phyloP scores from a whole-genome alignment of 2,329 filamentous ascomycete species.

The Orbilia ellipsospora region DNA sequence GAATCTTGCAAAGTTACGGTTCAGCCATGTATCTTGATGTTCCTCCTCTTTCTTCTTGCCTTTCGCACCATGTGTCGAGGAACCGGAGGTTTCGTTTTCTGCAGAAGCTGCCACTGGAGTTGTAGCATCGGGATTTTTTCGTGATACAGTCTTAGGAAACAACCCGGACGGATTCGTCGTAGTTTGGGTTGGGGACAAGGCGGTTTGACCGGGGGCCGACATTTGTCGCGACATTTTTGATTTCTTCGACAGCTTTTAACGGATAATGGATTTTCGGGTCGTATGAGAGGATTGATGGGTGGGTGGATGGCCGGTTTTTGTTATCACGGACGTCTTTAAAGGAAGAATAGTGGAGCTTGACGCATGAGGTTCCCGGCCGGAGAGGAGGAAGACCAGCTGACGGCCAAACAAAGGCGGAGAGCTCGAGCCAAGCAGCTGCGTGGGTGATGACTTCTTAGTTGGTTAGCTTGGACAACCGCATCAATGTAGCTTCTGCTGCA shows the following conservation, averaged over 20 bases:
- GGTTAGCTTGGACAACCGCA: slow-evolving; percentile 11
- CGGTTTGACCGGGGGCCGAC: slow-evolving; percentile 18
- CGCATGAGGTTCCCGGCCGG: slow-evolving; percentile 15
- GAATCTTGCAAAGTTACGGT: slow-evolving; percentile 53
- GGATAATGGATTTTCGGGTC: too few relatives aligned
- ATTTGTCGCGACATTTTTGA: slow-evolving; percentile 44
- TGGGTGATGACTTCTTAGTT: too few relatives aligned
- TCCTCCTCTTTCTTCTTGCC: slow-evolving; percentile 45
- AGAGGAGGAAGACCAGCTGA: slow-evolving; percentile 17
- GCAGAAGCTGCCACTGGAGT: slow-evolving; percentile 7
- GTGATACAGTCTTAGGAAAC: slow-evolving; percentile 18
- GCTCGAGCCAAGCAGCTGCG: too few relatives aligned
- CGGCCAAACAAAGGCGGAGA: slow-evolving; percentile 1
- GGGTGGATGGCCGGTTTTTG: too few relatives aligned
- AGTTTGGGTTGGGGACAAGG: slow-evolving; percentile 7
- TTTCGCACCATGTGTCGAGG: slow-evolving; percentile 41
- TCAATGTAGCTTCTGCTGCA: neutral
- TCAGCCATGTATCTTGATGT: slow-evolving; percentile 35
- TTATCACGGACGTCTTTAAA: too few relatives aligned
- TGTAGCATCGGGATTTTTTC: slow-evolving; percentile 26
- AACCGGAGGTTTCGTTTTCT: slow-evolving; percentile 28
- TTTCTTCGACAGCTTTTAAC: neutral
- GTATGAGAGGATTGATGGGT: too few relatives aligned
- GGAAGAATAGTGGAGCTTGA: slow-evolving; percentile 20
- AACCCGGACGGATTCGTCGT: slow-evolving; percentile 10